phyloP scores from a whole-genome alignment of 306 rosid genomes.

The Lablab purpureus region DNA sequence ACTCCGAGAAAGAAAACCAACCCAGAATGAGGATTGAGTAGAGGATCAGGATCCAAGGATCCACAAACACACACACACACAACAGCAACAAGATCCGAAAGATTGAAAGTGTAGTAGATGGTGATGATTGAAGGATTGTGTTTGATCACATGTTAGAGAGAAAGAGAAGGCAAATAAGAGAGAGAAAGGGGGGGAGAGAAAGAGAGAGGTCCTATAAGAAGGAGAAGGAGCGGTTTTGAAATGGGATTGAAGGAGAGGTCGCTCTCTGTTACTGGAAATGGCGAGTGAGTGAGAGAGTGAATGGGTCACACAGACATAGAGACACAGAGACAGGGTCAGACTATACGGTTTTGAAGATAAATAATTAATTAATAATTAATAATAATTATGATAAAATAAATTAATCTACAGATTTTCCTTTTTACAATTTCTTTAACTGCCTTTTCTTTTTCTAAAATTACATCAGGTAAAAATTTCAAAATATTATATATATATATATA shows the following conservation, averaged over 20 bases:
- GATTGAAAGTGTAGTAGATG: slow-evolving; percentile 42
- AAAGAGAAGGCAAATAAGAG: not conserved
- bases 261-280: slow-evolving; percentile 34
- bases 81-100: slow-evolving; percentile 58
- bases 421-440: too few species aligned
- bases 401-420: not conserved
- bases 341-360: slow-evolving; percentile 1
- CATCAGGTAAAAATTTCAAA: too few species aligned
- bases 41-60: slow-evolving; percentile 67
- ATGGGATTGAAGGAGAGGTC: slow-evolving; percentile 44
- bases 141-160: not conserved
- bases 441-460: too few species aligned
- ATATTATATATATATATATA: too few species aligned
- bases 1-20: slow-evolving; percentile 8
- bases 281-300: slow-evolving; percentile 30
- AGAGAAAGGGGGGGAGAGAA: not conserved
- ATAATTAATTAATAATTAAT: too few species aligned
- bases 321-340: slow-evolving; percentile 5
- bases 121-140: slow-evolving; percentile 10
- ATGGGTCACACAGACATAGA: slow-evolving; percentile 33
- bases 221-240: slow-evolving; percentile 47
- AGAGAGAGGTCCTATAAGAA: not conserved
- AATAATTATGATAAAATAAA: not conserved
- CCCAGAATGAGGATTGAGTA: slow-evolving; percentile 39
- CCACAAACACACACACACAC: slow-evolving; percentile 37